Evolutionary conservation across 1,139 yeast species (phyloP).

Genomic region (Hansenula sp.): DNA sequence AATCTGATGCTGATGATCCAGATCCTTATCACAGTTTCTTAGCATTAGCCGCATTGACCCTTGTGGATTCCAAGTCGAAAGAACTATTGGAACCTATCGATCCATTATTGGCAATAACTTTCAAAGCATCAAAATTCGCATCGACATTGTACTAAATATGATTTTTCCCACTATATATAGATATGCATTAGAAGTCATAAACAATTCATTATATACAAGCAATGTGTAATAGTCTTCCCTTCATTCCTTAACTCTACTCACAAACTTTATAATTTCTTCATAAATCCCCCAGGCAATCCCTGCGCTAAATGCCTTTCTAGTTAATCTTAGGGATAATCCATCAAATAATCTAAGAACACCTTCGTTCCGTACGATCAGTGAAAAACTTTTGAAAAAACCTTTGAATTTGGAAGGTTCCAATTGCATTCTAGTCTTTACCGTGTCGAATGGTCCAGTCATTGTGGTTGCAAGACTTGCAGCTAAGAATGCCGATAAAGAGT

Average conservation of each 20-base stretch:
- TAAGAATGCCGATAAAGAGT: slow-evolving; percentile 64
- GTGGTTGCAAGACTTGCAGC: slow-evolving; percentile 84
- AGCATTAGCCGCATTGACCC: slow-evolving; percentile 53
- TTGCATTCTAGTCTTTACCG: slow-evolving; percentile 90
- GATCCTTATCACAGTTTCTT: slow-evolving; percentile 69
- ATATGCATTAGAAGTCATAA: background rate
- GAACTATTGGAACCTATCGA: slow-evolving; percentile 20
- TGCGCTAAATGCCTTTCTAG: slow-evolving; percentile 86
- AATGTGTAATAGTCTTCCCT: too few relatives aligned
- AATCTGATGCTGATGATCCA: slow-evolving; percentile 58
- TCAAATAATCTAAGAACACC: slow-evolving; percentile 65
- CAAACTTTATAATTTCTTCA: slow-evolving; percentile 68
- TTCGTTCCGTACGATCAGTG: slow-evolving; percentile 47
- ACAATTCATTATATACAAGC: too few relatives aligned
- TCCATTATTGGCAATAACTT: slow-evolving; percentile 14
- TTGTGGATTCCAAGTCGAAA: slow-evolving; percentile 30
- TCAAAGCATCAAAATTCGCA: slow-evolving; percentile 1
- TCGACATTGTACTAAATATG: background rate
- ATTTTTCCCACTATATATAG: background rate
- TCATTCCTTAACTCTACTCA: background rate
- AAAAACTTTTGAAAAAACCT: slow-evolving; percentile 36
- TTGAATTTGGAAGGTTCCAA: slow-evolving; percentile 46
- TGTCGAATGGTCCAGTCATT: slow-evolving; percentile 92
- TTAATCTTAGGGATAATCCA: slow-evolving; percentile 76
- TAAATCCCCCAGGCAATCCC: slow-evolving; percentile 97